Base-by-base conservation (phyloP, 1,284 basidiomycete species). In the Ustilago bromivora region DNA sequence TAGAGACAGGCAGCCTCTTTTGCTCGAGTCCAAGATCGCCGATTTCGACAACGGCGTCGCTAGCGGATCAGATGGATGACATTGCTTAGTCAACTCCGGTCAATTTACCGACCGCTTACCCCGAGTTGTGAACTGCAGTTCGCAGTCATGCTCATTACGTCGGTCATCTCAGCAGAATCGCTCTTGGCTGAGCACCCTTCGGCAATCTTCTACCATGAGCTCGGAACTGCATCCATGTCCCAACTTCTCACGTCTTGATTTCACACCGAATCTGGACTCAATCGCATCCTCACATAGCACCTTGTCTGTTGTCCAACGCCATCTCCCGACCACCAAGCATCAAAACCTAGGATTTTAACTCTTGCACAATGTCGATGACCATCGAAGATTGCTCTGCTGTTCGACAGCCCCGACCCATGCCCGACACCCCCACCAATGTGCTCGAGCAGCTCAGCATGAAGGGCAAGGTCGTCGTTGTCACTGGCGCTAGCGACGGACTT, bases 401-500 rank as follows among this genome's bases (percentile, higher is more conserved):
- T 23, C 69, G 74, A 31, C 63, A 79, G 61, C 75, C 78, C 8
- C 28, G 60, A 10, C 71, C 78, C 1, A 58, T 75, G 28, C 78
- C 78, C 19, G 65, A 75, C 43, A 78, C 76, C 7, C 76, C 78
- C 15, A 66, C 51, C 58, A 75, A 78, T 55, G 78, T 80, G 17
- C 63, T 80, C 47, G 76, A 80, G 31, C 67, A 72, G 62, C 78
- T 84, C 61, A 78, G 59, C 55, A 80, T 85, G 77, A 82, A 81
- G 69, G 85, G 84, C 61, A 85, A 84, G 66, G 80, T 84, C 38
- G 76, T 80, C 34, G 75, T 76, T 57, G 76, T 87, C 56, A 84
- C 80, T 4, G 85, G 86, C 13, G 84, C 81, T 9, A 80, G 80
- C 17, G 80, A 78, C 13, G 85, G 85, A 17, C 86, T 87, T 56